Base-by-base conservation (phyloP, 352 stramenopile genomes). In the Globisporangium viniferum region DNA sequence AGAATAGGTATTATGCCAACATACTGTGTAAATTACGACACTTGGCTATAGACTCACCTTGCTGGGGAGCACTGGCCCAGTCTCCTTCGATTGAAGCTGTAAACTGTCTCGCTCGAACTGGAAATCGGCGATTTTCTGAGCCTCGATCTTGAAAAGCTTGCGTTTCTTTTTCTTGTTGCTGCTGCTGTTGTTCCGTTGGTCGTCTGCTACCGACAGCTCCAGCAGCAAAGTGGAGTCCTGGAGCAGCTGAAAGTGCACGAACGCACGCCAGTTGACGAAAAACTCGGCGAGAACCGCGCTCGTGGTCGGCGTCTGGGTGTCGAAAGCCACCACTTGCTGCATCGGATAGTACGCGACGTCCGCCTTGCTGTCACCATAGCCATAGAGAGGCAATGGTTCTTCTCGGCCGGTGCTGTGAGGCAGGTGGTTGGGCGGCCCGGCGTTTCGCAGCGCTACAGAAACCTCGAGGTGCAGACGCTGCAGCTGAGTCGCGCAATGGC, bases 231-330 rank as follows among this genome's bases (percentile, higher is more conserved):
- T 64, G 15, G 79, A 73, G 41, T 82, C 66, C 33, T 90, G 82
- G 0, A 91, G 68, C 27, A 80, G 69, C 51, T 90, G 82, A 24
- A 89, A 88, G 39, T 74, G 66, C 10, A 80, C 64, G 36, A 89
- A 89, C 1, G 78, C 62, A 35, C 61, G 63, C 82, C 82, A 91
- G 53, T 87, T 77, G n/a, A 66, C 71, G 10, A 86, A 68, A 48
- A 89, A 75, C 39, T 82, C 76, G 15, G 66, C 29, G 33, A 84
- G 57, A 5, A 66, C 39, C 0, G 60, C 64, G 10, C 63, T 33
- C 12, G 36, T 35, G 1, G 12, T 33, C 12, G 27, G 27, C 1
- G 12, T 20, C 3, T 49, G 35, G 0, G 22, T 18, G 1, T 66
- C 29, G 27, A 49, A 2, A 31, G 68, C 5, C 8, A 72, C 18